Conservation (phyloP, 176 grass and related monocot species). For the Melocanna baccifera region DNA sequence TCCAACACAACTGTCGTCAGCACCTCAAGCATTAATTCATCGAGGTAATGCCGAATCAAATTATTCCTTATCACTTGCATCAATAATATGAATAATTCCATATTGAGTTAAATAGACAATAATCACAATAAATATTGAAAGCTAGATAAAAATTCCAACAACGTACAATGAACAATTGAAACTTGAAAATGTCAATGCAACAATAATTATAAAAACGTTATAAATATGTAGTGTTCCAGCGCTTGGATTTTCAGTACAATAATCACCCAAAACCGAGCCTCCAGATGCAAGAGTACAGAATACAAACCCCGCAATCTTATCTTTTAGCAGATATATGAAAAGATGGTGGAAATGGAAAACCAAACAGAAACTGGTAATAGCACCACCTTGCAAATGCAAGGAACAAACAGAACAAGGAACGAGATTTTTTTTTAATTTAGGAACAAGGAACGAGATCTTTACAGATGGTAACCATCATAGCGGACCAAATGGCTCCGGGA, state of each 20-base stretch:
- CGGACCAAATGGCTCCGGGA: conserved; percentile 84
- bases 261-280: conserved; percentile 5
- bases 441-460: conserved; percentile 24
- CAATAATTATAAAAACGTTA: neutral
- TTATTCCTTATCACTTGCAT: no score
- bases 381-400: neutral
- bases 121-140: no score
- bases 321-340: conserved; percentile 38
- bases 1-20: no score
- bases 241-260: conserved; percentile 8
- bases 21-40: no score
- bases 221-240: neutral
- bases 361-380: neutral
- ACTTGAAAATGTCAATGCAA: neutral
- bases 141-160: no score
- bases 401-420: neutral
- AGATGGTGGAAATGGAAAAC: conserved; percentile 44
- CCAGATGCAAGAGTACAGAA: neutral
- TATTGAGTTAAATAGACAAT: no score
- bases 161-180: neutral
- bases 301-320: conserved; percentile 53
- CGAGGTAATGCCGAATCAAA: no score
- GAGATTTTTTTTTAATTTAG: conserved; percentile 18
- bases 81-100: no score
- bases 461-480: conserved; percentile 38